phyloP scores from a whole-genome alignment of 2,329 filamentous ascomycete species.

The Dothideomycetes sp. region DNA sequence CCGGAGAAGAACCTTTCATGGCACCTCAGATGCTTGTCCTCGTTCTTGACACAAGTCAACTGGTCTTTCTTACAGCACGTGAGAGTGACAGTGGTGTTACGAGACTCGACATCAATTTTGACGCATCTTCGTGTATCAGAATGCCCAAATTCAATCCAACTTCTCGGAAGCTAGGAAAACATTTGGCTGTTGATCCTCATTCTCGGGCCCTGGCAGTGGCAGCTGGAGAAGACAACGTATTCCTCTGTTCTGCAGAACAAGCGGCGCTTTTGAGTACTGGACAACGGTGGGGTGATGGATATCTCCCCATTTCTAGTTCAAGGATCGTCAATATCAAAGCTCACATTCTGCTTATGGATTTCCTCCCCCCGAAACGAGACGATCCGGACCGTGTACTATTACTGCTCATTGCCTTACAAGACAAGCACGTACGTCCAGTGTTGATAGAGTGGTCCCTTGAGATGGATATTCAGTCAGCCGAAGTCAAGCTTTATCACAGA shows the following conservation, averaged over 20 bases:
- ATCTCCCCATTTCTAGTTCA: slow-evolving; percentile 49
- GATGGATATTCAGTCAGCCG: neutral
- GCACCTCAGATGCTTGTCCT: slow-evolving; percentile 78
- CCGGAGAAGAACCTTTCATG: slow-evolving; percentile 11
- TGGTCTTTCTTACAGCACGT: slow-evolving; percentile 67
- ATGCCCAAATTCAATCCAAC: slow-evolving; percentile 48
- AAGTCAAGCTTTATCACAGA: neutral
- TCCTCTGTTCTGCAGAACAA: slow-evolving; percentile 49
- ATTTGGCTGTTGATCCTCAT: slow-evolving; percentile 70
- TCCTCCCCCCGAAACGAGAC: slow-evolving; percentile 61
- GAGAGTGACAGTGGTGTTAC: slow-evolving; percentile 36
- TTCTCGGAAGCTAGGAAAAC: slow-evolving; percentile 49
- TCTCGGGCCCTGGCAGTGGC: slow-evolving; percentile 57
- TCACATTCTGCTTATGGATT: slow-evolving; percentile 77
- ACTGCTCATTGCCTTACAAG: slow-evolving; percentile 48
- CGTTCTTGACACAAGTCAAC: slow-evolving; percentile 61
- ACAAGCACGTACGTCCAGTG: slow-evolving; percentile 34
- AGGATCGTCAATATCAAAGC: slow-evolving; percentile 47
- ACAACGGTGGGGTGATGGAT: slow-evolving; percentile 3
- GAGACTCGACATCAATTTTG: slow-evolving; percentile 49
- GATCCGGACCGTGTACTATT: slow-evolving; percentile 64
- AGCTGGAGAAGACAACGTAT: slow-evolving; percentile 60
- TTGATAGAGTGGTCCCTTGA: slow-evolving; percentile 24
- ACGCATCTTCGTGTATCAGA: slow-evolving; percentile 40
- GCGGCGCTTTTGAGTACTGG: neutral